These are phyloP conservation scores for Amanita inopinata DNA, from an alignment of 768 basidiomycete genomes.

Conservation along the genomic window DNA sequence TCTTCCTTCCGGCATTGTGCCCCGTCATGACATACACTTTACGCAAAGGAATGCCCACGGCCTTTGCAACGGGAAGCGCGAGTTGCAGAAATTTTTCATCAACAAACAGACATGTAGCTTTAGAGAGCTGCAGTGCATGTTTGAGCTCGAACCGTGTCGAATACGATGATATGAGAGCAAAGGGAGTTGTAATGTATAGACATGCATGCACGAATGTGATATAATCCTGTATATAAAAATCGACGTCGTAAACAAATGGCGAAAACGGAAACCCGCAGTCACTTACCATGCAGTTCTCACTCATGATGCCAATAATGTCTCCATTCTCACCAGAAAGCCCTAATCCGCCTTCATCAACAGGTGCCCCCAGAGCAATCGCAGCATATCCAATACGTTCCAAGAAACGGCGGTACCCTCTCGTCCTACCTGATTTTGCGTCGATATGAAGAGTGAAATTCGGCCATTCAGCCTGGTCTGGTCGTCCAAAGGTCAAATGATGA, in stretches of 20 bases:
- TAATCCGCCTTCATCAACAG: conserved; percentile 41
- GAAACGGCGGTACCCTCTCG: conserved; percentile 38
- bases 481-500: conserved; percentile 43
- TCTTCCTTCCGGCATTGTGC: conserved; percentile 26
- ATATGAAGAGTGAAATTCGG: conserved; percentile 47
- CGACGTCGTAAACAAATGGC: not conserved
- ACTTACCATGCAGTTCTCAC: conserved; percentile 59
- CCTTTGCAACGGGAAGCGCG: conserved; percentile 23
- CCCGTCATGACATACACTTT: conserved; percentile 46
- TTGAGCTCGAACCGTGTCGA: conserved; percentile 29
- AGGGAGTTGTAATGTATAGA: conserved; percentile 21
- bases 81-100: conserved; percentile 22
- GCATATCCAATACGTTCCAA: conserved; percentile 39
- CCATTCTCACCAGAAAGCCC: conserved; percentile 35
- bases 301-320: conserved; percentile 62
- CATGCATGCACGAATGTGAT: conserved; percentile 24
- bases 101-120: conserved; percentile 25
- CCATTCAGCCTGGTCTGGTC: conserved; percentile 46
- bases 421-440: conserved; percentile 41
- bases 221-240: conserved; percentile 20
- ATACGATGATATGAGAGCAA: conserved; percentile 27
- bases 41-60: conserved; percentile 25
- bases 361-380: conserved; percentile 46
- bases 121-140: conserved; percentile 23
- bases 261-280: not conserved